These are phyloP conservation scores for Neonothopanus nambi DNA, from an alignment of 1,284 basidiomycete genomes.

Conservation along the genomic window DNA sequence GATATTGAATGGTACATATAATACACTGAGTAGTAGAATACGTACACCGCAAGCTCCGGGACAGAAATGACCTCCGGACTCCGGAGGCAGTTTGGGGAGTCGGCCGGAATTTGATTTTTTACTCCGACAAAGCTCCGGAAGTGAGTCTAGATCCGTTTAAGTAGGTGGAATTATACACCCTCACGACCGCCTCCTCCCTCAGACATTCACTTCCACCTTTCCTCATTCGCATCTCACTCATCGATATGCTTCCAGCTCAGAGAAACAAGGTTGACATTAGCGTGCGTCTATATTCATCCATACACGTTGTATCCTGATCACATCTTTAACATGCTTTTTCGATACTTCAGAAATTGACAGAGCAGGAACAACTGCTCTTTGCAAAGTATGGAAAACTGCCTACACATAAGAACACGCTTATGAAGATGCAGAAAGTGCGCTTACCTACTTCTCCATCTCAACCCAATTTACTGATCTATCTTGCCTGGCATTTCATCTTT, in stretches of 20 bases:
- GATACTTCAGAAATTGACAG: slow-evolving; percentile 69
- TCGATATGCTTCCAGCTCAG: slow-evolving; percentile 75
- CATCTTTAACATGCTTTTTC: slow-evolving; percentile 22
- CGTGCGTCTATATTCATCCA: slow-evolving; percentile 47
- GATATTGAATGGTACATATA: too few species aligned
- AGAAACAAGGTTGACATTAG: slow-evolving; percentile 91
- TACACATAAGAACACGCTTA: slow-evolving; percentile 88
- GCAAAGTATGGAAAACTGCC: slow-evolving; percentile 94
- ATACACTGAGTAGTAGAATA: too few species aligned
- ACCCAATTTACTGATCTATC: slow-evolving; percentile 15
- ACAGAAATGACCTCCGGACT: too few species aligned
- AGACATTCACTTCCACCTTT: slow-evolving; percentile 21
- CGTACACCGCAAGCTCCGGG: too few species aligned
- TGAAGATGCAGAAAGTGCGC: slow-evolving; percentile 91
- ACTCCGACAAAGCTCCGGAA: slow-evolving; percentile 33
- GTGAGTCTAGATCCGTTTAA: slow-evolving; percentile 20
- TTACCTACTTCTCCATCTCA: slow-evolving; percentile 10
- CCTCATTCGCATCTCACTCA: slow-evolving; percentile 2
- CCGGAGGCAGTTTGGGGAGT: too few species aligned
- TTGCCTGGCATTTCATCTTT: slow-evolving; percentile 10
- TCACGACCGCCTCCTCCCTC: slow-evolving; percentile 12
- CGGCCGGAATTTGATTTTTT: slow-evolving; percentile 8
- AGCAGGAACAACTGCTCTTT: slow-evolving; percentile 94
- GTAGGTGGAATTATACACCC: slow-evolving; percentile 12
- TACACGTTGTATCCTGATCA: slow-evolving; percentile 2